A percentile compares a stretch with the other conserved stretches of the same genome.
These are phyloP conservation scores for Aspergillus arachidicola DNA, from an alignment of 2,329 filamentous ascomycete species.

Conservation along the genomic window DNA sequence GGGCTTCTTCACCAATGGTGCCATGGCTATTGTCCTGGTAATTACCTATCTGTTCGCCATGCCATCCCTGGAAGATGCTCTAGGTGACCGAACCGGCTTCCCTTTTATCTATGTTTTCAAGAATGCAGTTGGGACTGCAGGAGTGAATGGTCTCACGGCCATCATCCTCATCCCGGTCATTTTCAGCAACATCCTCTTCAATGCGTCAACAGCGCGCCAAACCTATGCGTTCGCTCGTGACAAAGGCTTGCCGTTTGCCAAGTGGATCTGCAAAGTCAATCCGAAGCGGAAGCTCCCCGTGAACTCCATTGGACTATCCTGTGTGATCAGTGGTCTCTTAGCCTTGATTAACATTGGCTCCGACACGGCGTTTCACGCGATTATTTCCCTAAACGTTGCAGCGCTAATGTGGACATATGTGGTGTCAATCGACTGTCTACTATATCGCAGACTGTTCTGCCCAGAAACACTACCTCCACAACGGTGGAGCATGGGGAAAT, in stretches of 20 bases:
- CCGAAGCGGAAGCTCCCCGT: slow-evolving; percentile 44
- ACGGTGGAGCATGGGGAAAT: slow-evolving; percentile 48
- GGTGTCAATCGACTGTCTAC: slow-evolving; percentile 50
- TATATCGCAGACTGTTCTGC: slow-evolving; percentile 46
- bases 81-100: slow-evolving; percentile 46
- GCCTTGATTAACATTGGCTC: slow-evolving; percentile 57
- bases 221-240: slow-evolving; percentile 49
- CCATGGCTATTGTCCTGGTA: slow-evolving; percentile 47
- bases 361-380: slow-evolving; percentile 54
- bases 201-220: slow-evolving; percentile 45
- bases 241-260: slow-evolving; percentile 44
- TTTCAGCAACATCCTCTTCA: slow-evolving; percentile 42
- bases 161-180: slow-evolving; percentile 46
- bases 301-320: slow-evolving; percentile 39
- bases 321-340: slow-evolving; percentile 39
- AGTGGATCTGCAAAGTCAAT: slow-evolving; percentile 43
- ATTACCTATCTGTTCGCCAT: slow-evolving; percentile 47
- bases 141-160: slow-evolving; percentile 38
- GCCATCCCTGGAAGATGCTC: slow-evolving; percentile 35
- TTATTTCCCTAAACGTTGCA: slow-evolving; percentile 52
- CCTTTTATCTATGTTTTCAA: slow-evolving; percentile 53
- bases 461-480: slow-evolving; percentile 41
- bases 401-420: slow-evolving; percentile 55
- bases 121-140: slow-evolving; percentile 25
- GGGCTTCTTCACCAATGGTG: slow-evolving; percentile 49